A percentile compares a stretch with the other conserved stretches of the same genome.
phyloP scores from a whole-genome alignment of 495 filamentous ascomycete species.

The Aspergillus baeticus region DNA sequence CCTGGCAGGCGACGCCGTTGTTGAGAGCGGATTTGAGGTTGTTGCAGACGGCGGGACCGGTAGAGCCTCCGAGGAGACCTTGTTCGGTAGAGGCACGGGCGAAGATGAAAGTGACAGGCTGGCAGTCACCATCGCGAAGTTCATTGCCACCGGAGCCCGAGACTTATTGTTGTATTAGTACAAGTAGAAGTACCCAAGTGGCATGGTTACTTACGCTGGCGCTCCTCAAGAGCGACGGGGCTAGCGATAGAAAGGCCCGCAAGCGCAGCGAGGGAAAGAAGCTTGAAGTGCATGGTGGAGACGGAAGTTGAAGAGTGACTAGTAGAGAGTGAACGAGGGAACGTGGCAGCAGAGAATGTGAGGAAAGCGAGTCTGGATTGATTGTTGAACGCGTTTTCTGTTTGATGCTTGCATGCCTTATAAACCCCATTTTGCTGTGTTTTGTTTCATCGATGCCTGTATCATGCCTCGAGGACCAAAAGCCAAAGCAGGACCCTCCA shows the following conservation, averaged over 20 bases:
- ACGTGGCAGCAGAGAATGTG: not conserved
- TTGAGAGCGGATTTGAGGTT: constrained; percentile 21
- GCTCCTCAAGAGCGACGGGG: constrained; percentile 26
- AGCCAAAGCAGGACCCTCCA: not conserved
- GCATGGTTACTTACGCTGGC: constrained; percentile 25
- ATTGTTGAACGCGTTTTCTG: not conserved
- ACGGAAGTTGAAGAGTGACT: not conserved
- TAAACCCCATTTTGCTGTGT: not conserved
- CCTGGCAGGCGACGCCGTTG: constrained; percentile 31
- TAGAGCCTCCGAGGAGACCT: constrained; percentile 46
- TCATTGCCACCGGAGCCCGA: constrained; percentile 30
- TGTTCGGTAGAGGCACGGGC: constrained; percentile 48
- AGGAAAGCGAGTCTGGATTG: not conserved
- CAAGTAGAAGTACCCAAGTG: not conserved
- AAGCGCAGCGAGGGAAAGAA: constrained; percentile 8
- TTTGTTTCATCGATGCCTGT: not conserved
- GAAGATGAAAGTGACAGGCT: constrained; percentile 49
- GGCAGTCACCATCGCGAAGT: constrained; percentile 41
- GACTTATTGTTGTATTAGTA: not conserved
- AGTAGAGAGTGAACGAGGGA: not conserved
- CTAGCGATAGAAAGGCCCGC: constrained; percentile 20
- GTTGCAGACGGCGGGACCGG: constrained; percentile 38
- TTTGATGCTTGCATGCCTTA: not conserved
- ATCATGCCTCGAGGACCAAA: not conserved
- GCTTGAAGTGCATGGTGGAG: constrained; percentile 13